Base-by-base conservation (phyloP, 345 rosid genomes). In the Cardamine chenopodiifolia region DNA sequence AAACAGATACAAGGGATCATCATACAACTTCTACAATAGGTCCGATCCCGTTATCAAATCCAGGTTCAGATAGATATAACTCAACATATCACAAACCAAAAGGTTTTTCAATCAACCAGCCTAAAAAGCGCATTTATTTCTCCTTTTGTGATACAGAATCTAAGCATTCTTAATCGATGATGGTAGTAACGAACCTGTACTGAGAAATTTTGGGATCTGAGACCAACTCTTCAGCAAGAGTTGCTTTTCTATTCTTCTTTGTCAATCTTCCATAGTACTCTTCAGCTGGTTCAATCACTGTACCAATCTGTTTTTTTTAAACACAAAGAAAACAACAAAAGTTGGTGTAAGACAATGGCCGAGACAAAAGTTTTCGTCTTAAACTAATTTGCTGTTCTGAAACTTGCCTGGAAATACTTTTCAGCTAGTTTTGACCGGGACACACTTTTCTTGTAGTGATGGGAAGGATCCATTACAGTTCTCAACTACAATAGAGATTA, bases 401-500 rank as follows among this genome's bases (percentile, higher is more conserved):
- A 23, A 73, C 83, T 79, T 81, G 70, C 99, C 97, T 95, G 97
- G 82, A 91, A 92, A 82, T 91, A 91, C 63, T 94, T 91, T 35
- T 93, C 92, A 37, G 84, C 79, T 5, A 80, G 25, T 72, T 87
- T 88, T 18, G 88, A 85, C 58, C 82, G 81, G 32, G 96, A 78
- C 59, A 75, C 93, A 28, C 81, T 65, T 79, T 83, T 91, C 84
- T 94, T 94, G 81, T 86, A 94, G 84, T 90, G 98, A 66, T 86
- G 81, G 83, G 86, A 79, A 52, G 97, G 99, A 84, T 95, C 91
- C 69, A 95, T 68, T 17, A 75, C 96, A 71, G 69, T 69, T 82
- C 98, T 92, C 80, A 95, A 68, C 98, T 95, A 82, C 34, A 82
- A 25, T 11, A 75, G 17, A 54, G 23, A 74, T 25, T 32, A 19